These are phyloP conservation scores for Eimeria maxima DNA, from an alignment of 169 alveolate species.

Conservation along the genomic window DNA sequence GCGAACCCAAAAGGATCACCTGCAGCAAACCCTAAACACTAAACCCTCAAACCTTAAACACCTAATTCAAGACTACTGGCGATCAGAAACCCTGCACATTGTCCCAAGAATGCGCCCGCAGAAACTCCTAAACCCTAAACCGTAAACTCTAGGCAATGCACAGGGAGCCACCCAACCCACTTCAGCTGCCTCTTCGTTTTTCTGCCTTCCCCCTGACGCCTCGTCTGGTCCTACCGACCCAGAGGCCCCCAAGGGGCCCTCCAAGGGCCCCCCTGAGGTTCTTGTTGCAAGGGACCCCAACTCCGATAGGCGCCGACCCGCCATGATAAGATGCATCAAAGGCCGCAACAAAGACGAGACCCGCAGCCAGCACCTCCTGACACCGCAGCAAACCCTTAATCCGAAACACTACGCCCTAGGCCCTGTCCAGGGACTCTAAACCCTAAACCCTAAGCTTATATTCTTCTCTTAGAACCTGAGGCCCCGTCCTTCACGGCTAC, in stretches of 20 bases:
- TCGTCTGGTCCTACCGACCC: neutral
- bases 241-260: neutral
- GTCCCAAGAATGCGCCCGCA: neutral
- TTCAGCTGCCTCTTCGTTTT: neutral
- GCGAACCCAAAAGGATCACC: slow-evolving; percentile 20
- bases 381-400: no score
- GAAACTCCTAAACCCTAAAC: neutral
- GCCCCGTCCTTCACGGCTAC: no score
- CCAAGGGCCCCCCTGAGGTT: no score
- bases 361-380: slow-evolving; percentile 75
- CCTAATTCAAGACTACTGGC: neutral
- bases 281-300: slow-evolving; percentile 34
- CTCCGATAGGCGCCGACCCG: slow-evolving; percentile 33
- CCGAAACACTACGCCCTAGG: neutral
- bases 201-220: neutral
- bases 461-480: no score
- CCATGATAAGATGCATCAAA: neutral
- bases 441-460: neutral
- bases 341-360: slow-evolving; percentile 77
- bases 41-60: neutral
- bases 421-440: slow-evolving; percentile 3
- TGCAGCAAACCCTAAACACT: neutral
- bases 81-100: neutral
- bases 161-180: no score
- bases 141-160: neutral